Evolutionary conservation across 768 basidiomycete species (phyloP).

Genomic region (Pulveroboletus sp.): DNA sequence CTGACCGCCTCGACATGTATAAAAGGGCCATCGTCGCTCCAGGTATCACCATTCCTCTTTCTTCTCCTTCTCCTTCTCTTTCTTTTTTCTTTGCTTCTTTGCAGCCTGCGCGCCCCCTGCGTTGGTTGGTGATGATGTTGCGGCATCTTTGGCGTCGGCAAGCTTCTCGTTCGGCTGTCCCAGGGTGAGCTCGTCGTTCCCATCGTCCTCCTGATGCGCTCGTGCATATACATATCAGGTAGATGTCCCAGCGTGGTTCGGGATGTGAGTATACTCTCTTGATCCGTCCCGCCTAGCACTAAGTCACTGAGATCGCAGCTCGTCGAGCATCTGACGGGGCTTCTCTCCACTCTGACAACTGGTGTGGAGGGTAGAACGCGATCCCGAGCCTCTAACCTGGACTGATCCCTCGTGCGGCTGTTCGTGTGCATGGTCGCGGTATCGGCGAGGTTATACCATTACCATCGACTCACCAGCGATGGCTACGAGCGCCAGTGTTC

Average conservation of each 20-base stretch:
- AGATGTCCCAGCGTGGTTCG: not conserved
- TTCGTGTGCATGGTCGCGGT: not conserved
- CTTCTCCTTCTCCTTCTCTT: not conserved
- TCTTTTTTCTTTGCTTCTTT: not conserved
- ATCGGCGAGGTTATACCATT: not conserved
- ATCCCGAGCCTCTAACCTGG: not conserved
- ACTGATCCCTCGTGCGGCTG: not conserved
- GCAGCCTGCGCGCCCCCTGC: constrained; percentile 2
- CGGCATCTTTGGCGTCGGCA: not conserved
- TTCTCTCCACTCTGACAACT: not conserved
- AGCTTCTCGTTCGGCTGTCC: not conserved
- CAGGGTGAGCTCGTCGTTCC: not conserved
- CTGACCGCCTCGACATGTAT: not conserved
- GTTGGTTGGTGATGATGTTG: not conserved
- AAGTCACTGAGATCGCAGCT: not conserved
- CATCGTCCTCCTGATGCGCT: not conserved
- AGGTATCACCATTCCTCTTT: constrained; percentile 2
- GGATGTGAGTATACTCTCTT: not conserved
- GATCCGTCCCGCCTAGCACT: not conserved
- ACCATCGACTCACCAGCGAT: not conserved
- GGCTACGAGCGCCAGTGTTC: not conserved
- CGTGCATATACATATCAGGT: not conserved
- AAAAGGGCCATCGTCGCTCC: not conserved
- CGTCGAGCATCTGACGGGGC: not conserved
- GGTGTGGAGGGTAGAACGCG: not conserved